Percentiles rank a stretch among this genome's conserved stretches.
Evolutionary conservation across 2,329 filamentous ascomycete species (phyloP).

Genomic region (Arthroderma sp.): DNA sequence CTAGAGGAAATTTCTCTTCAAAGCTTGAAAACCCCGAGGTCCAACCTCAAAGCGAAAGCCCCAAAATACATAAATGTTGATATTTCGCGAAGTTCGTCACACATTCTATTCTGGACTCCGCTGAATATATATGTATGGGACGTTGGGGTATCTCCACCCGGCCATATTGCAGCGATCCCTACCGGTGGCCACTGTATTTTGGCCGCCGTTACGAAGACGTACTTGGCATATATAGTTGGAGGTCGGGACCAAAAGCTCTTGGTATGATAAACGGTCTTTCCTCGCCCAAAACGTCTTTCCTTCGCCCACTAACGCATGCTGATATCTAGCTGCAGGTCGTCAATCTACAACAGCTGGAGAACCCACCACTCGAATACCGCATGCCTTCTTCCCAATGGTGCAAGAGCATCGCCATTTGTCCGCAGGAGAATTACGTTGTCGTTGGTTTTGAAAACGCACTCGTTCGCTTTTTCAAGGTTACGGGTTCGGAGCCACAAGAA

Average conservation of each 20-base stretch:
- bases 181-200: constrained; percentile 29
- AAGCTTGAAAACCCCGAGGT: constrained; percentile 20
- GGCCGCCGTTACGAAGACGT: constrained; percentile 24
- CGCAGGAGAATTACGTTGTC: constrained; percentile 28
- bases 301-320: neutral
- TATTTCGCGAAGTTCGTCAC: constrained; percentile 27
- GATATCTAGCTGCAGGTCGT: constrained; percentile 24
- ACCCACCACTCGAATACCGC: constrained; percentile 25
- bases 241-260: constrained; percentile 31
- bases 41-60: constrained; percentile 16
- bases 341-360: constrained; percentile 22
- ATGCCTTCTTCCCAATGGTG: constrained; percentile 30
- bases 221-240: constrained; percentile 29
- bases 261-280: constrained; percentile 14
- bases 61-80: constrained; percentile 22
- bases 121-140: constrained; percentile 29
- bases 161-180: constrained; percentile 20
- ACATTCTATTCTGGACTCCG: constrained; percentile 30
- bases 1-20: constrained; percentile 28
- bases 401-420: constrained; percentile 28
- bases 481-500: constrained; percentile 20
- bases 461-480: constrained; percentile 30
- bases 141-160: constrained; percentile 24
- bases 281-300: neutral
- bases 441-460: constrained; percentile 30